Evolutionary conservation across 371 early-diverging fungal genomes (phyloP).

Genomic region (Apophysomyces elegans): DNA sequence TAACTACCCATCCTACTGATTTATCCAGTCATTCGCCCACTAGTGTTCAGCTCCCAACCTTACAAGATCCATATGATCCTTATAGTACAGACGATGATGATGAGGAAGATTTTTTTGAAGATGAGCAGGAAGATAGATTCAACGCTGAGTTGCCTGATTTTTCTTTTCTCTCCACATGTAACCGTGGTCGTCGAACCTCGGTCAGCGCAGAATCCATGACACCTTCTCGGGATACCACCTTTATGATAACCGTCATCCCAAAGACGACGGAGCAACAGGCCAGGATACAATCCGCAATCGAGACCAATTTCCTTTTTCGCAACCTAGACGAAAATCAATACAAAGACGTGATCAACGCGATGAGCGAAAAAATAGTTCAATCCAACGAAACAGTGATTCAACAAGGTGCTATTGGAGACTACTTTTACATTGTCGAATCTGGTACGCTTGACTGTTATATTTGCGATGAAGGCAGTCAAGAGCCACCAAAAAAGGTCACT

Average conservation of each 20-base stretch:
- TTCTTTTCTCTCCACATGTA: slow-evolving; percentile 17
- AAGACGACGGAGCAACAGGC: slow-evolving; percentile 86
- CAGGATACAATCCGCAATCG: slow-evolving; percentile 82
- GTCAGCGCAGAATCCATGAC: slow-evolving; percentile 97
- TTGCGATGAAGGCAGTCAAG: slow-evolving; percentile 27
- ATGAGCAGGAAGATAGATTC: slow-evolving; percentile 24
- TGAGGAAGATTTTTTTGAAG: slow-evolving; percentile 23
- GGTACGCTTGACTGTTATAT: slow-evolving; percentile 94
- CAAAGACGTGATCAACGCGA: slow-evolving; percentile 94
- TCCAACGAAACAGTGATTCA: slow-evolving; percentile 82
- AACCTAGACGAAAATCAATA: slow-evolving; percentile 95
- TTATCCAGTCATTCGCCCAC: neutral
- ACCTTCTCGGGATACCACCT: slow-evolving; percentile 73
- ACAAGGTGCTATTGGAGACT: slow-evolving; percentile 97
- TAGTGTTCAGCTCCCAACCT: slow-evolving; percentile 1
- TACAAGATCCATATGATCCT: slow-evolving; percentile 16
- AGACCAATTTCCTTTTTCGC: slow-evolving; percentile 90
- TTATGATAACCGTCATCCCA: slow-evolving; percentile 79
- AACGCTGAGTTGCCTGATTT: slow-evolving; percentile 14
- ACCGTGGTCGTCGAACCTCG: slow-evolving; percentile 75
- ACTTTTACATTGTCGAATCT: slow-evolving; percentile 96
- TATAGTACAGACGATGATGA: slow-evolving; percentile 24
- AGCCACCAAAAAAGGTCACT: slow-evolving; percentile 53
- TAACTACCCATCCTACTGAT: neutral
- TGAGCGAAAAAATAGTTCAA: slow-evolving; percentile 85